phyloP scores from a whole-genome alignment of 164 flowering plant genomes.

The Cinnamomum micranthum region DNA sequence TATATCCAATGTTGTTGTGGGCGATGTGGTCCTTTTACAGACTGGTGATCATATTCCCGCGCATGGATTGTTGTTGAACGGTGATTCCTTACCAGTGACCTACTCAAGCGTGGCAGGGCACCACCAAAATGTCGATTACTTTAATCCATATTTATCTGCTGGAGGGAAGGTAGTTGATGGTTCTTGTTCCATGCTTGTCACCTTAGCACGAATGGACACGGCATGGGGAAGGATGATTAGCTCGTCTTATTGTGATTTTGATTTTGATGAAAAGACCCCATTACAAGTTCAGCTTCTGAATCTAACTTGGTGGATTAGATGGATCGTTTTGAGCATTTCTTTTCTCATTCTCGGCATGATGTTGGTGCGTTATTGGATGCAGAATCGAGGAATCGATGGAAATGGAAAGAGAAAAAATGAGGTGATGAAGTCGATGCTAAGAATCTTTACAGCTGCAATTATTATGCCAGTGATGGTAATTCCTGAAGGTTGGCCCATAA shows the following conservation, averaged over 20 bases:
- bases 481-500: constrained; percentile 37
- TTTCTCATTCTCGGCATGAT: constrained; percentile 31
- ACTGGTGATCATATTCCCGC: constrained; percentile 53
- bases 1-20: constrained; percentile 40
- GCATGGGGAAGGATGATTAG: constrained; percentile 59
- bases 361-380: constrained; percentile 31
- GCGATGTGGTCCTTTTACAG: constrained; percentile 37
- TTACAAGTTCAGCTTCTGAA: constrained; percentile 50
- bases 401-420: constrained; percentile 27
- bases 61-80: constrained; percentile 45
- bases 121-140: constrained; percentile 28
- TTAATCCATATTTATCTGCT: constrained; percentile 31
- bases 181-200: constrained; percentile 42
- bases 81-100: constrained; percentile 38
- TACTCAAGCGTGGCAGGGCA: constrained; percentile 49
- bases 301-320: constrained; percentile 48
- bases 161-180: constrained; percentile 45
- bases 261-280: constrained; percentile 45
- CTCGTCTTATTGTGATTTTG: constrained; percentile 30
- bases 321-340: constrained; percentile 46
- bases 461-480: constrained; percentile 38
- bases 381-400: constrained; percentile 36
- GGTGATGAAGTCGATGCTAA: constrained; percentile 23
- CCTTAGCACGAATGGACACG: constrained; percentile 39
- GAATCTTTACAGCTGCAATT: constrained; percentile 31